Conservation (phyloP, 495 filamentous ascomycete species). For the Aspergillus sclerotiicarbonarius region DNA sequence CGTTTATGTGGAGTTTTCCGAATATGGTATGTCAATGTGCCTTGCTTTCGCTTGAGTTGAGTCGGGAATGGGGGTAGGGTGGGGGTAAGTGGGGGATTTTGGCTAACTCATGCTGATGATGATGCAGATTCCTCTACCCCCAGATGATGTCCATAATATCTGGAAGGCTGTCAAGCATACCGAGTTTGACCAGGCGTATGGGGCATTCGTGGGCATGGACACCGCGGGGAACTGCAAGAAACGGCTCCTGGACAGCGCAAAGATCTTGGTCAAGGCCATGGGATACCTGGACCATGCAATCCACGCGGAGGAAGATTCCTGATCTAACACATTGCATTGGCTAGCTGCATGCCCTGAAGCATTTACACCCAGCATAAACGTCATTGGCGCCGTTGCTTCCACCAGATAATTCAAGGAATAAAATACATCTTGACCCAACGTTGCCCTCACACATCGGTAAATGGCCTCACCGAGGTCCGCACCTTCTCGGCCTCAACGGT, state of each 20-base stretch:
- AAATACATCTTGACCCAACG: too few species aligned
- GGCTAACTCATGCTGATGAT: neutral
- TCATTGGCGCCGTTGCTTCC: too few species aligned
- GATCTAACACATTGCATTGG: neutral
- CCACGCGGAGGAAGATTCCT: constrained; percentile 21
- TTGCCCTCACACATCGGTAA: constrained; percentile 23
- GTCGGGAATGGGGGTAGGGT: neutral
- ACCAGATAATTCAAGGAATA: too few species aligned
- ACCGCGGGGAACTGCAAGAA: constrained; percentile 57
- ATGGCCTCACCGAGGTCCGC: constrained; percentile 33
- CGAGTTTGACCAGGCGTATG: constrained; percentile 63
- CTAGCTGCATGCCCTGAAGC: too few species aligned
- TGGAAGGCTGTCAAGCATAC: constrained; percentile 46
- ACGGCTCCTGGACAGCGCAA: constrained; percentile 70
- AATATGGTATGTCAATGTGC: constrained; percentile 69
- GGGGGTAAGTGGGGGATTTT: neutral
- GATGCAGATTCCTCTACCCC: constrained; percentile 58
- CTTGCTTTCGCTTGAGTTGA: neutral
- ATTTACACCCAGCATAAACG: too few species aligned
- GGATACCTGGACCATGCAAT: constrained; percentile 49
- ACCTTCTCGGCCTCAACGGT: neutral
- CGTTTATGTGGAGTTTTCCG: constrained; percentile 78
- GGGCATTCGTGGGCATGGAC: constrained; percentile 61
- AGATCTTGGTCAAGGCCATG: constrained; percentile 62
- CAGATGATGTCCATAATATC: constrained; percentile 38